phyloP scores from a whole-genome alignment of 768 basidiomycete genomes.

The Suillus bovinus region DNA sequence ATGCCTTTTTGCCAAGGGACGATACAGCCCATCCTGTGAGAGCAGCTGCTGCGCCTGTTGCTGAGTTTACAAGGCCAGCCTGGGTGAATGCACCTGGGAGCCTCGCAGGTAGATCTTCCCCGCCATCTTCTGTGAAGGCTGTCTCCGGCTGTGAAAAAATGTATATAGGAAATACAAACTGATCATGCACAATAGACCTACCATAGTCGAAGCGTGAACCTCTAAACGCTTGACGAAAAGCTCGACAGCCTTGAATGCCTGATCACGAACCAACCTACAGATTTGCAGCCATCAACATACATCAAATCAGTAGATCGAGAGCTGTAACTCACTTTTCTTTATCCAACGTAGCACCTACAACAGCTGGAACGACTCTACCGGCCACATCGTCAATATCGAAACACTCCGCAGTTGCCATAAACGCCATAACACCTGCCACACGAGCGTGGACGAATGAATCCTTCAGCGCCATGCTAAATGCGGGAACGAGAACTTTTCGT shows the following conservation, averaged over 20 bases:
- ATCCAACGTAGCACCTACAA: conserved; percentile 80
- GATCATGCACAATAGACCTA: conserved; percentile 34
- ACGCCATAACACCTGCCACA: conserved; percentile 92
- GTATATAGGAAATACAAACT: not conserved
- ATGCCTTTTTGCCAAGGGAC: conserved; percentile 79
- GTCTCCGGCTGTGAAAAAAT: conserved; percentile 54
- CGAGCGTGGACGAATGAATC: conserved; percentile 92
- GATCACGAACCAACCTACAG: conserved; percentile 85
- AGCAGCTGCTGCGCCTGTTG: conserved; percentile 88
- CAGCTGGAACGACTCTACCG: conserved; percentile 83
- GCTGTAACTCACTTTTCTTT: conserved; percentile 77
- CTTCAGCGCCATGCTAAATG: conserved; percentile 86
- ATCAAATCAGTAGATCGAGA: not conserved
- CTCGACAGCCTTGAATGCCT: conserved; percentile 92
- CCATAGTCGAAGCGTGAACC: conserved; percentile 79
- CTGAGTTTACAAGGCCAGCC: conserved; percentile 68
- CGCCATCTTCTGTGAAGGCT: conserved; percentile 37
- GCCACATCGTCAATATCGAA: conserved; percentile 90
- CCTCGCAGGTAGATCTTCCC: conserved; percentile 28
- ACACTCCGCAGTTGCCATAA: conserved; percentile 91
- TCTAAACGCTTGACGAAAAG: conserved; percentile 86
- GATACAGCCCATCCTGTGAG: conserved; percentile 97
- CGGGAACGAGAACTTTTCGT: conserved; percentile 95
- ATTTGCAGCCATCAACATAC: conserved; percentile 1
- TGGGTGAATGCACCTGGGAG: conserved; percentile 31